Base-by-base conservation (phyloP, 2,329 filamentous ascomycete species). In the Zelopaecilomyces penicillatus region DNA sequence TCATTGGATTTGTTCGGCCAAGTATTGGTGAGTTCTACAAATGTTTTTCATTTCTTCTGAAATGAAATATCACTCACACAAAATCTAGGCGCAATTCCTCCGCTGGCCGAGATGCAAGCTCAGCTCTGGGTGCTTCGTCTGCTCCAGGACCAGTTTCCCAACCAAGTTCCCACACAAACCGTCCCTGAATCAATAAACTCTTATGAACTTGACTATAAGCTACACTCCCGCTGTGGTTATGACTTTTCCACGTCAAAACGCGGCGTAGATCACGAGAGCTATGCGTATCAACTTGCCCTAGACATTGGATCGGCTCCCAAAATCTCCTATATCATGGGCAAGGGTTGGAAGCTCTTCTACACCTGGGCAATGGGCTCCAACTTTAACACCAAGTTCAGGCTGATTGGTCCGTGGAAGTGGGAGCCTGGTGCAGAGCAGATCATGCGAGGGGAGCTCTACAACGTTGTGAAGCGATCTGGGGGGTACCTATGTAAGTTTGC, bases 301-400 rank as follows among this genome's bases (percentile, higher is more conserved):
- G 71, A 73, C 50, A 69, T 73, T 51, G 67, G 66, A 2, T 54
- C 68, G 3, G 70, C 68, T 0, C 69, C 70, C 0, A 62, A 54
- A 1, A 56, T 67, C 10, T 46, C 49, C 0, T 56, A 67, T 30
- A 55, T 73, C 4, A 42, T 62, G 43, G 52, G 50, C 8, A 57
- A 61, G 39, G 61, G 65, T 4, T 67, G 54, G 55, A 67, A 64
- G 46, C 43, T 69, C 6, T 58, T 65, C 5, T 65, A 63, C 43
- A 65, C 64, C 0, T 74, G 71, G 71, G 69, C 70, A 2, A 65
- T 74, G 56, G 65, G 70, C 0, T 63, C 69, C 30, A 72, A 73
- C 54, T 69, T 74, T 52, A 74, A 72, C 44, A 57, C 67, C 30
- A 75, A 74, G 48, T 74, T 74, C 45, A 61, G 69, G 5, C 52